Conservation (phyloP, 2,329 filamentous ascomycete species). For the Cladosporium sp. region DNA sequence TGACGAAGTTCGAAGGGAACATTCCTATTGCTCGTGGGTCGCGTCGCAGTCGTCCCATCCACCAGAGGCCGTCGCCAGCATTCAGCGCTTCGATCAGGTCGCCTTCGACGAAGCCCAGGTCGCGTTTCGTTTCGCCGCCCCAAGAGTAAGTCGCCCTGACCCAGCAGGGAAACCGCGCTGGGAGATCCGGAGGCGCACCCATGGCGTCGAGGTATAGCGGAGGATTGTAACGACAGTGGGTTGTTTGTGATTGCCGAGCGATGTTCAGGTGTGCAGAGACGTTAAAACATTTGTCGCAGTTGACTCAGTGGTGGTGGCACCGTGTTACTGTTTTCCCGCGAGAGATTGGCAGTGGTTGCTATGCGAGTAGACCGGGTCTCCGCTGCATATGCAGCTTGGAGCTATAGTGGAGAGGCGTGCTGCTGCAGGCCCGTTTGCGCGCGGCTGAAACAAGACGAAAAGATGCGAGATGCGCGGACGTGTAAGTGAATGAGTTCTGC, state of each 20-base stretch:
- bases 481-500: background rate
- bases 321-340: background rate
- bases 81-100: constrained; percentile 98
- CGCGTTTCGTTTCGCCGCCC: constrained; percentile 68
- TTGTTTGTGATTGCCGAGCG: background rate
- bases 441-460: background rate
- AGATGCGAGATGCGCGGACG: background rate
- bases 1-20: constrained; percentile 97
- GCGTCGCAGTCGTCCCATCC: constrained; percentile 86
- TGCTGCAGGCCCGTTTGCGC: constrained; percentile 5
- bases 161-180: constrained; percentile 37
- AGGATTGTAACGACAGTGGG: constrained; percentile 5
- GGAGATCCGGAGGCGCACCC: constrained; percentile 19
- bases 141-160: constrained; percentile 39
- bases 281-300: constrained; percentile 11
- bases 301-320: background rate
- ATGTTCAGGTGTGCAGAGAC: background rate
- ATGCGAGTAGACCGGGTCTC: constrained; percentile 2
- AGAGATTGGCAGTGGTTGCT: constrained; percentile 7
- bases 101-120: constrained; percentile 94
- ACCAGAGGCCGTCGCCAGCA: constrained; percentile 96
- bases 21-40: constrained; percentile 87
- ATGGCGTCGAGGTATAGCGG: constrained; percentile 4
- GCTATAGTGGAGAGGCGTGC: background rate
- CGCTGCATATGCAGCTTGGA: constrained; percentile 1